A percentile compares a stretch with the other conserved stretches of the same genome.
These are phyloP conservation scores for Halophytophthora batemanensis DNA, from an alignment of 352 stramenopile genomes.

Conservation along the genomic window DNA sequence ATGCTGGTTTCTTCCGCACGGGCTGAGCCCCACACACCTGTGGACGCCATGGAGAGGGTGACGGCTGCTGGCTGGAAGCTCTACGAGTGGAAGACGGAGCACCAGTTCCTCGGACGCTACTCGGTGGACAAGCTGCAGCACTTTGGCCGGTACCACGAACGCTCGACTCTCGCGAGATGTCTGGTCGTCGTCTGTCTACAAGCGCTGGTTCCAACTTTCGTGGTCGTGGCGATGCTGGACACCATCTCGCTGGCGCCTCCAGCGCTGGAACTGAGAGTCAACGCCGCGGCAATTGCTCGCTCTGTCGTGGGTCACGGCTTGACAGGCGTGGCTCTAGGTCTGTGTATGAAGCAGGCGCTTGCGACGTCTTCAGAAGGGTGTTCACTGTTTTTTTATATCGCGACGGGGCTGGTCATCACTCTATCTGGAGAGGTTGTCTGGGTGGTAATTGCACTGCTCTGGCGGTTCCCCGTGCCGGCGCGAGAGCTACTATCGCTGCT, in stretches of 20 bases:
- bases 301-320: conserved; percentile 12
- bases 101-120: conserved; percentile 32
- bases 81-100: conserved; percentile 30
- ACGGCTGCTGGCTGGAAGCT: conserved; percentile 8
- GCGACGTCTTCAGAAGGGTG: not conserved
- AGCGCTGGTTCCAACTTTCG: conserved; percentile 7
- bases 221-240: conserved; percentile 9
- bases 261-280: conserved; percentile 6
- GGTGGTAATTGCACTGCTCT: conserved; percentile 6
- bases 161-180: conserved; percentile 8
- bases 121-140: conserved; percentile 35
- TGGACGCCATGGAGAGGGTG: conserved; percentile 2
- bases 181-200: conserved; percentile 21
- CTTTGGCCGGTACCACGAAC: conserved; percentile 25
- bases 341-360: conserved; percentile 15
- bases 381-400: conserved; percentile 1
- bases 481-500: conserved; percentile 3
- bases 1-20: too few species aligned
- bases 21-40: too few species aligned
- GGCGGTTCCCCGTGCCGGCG: conserved; percentile 19
- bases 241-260: conserved; percentile 17
- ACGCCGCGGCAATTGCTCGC: conserved; percentile 2
- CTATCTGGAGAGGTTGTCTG: conserved; percentile 13
- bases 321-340: conserved; percentile 7
- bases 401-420: conserved; percentile 4